A percentile compares a stretch with the other conserved stretches of the same genome.
phyloP scores from a whole-genome alignment of 2,329 filamentous ascomycete species.

The Sclerotiophoma versabilis region DNA sequence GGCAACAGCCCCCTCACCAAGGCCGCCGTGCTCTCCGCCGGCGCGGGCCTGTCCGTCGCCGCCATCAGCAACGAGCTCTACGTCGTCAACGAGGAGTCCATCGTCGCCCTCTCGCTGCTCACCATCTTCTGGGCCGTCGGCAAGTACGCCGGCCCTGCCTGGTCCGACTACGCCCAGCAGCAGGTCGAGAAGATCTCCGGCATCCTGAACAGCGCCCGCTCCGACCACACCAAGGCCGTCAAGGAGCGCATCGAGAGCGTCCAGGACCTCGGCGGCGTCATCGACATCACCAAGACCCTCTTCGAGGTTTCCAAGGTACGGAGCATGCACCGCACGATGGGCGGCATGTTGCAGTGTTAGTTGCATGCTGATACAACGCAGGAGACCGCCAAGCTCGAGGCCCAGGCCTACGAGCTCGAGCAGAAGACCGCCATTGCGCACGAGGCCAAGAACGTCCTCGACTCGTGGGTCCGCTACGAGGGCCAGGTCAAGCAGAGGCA shows the following conservation, averaged over 20 bases:
- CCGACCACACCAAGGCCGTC: slow-evolving; percentile 94
- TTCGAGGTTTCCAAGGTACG: slow-evolving; percentile 97
- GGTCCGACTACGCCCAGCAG: slow-evolving; percentile 88
- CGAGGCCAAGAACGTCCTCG: slow-evolving; percentile 94
- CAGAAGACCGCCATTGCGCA: slow-evolving; percentile 90
- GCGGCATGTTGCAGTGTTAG: background rate
- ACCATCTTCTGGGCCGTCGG: slow-evolving; percentile 91
- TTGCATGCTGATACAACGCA: slow-evolving; percentile 51
- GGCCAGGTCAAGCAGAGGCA: slow-evolving; percentile 98
- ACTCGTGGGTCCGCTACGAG: slow-evolving; percentile 99
- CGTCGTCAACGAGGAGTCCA: slow-evolving; percentile 98
- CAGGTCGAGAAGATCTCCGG: slow-evolving; percentile 92
- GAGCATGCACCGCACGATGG: background rate
- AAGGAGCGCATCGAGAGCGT: slow-evolving; percentile 94
- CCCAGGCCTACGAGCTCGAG: slow-evolving; percentile 95
- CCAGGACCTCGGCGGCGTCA: slow-evolving; percentile 90
- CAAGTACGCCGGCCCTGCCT: slow-evolving; percentile 91
- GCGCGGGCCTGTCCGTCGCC: slow-evolving; percentile 87
- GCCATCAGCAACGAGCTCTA: slow-evolving; percentile 99
- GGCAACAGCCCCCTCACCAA: slow-evolving; percentile 93
- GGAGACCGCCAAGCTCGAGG: slow-evolving; percentile 97
- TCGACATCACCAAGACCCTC: slow-evolving; percentile 95
- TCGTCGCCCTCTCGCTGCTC: slow-evolving; percentile 90
- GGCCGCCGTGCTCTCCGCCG: slow-evolving; percentile 94
- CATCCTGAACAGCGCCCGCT: slow-evolving; percentile 92